phyloP scores from a whole-genome alignment of 2,329 filamentous ascomycete genomes.

The Paraphoma chrysanthemicola region DNA sequence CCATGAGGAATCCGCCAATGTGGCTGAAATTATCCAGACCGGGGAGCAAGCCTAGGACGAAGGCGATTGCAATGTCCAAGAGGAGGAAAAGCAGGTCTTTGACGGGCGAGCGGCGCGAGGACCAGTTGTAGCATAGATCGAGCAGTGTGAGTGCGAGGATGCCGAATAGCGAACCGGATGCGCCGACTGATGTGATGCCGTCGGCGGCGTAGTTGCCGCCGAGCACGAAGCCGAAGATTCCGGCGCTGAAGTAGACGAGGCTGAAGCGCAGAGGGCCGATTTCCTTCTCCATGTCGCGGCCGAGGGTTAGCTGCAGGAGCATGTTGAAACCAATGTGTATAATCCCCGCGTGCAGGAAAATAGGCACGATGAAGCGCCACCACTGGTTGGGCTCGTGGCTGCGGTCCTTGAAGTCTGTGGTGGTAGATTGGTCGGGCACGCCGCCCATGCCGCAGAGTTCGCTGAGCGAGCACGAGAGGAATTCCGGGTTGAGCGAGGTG shows the following conservation, averaged over 20 bases:
- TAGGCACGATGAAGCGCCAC: conserved; percentile 94
- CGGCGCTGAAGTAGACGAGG: conserved; percentile 86
- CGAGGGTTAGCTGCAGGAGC: conserved; percentile 87
- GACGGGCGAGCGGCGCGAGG: conserved; percentile 74
- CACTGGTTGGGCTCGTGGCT: conserved; percentile 84
- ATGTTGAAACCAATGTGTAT: conserved; percentile 97
- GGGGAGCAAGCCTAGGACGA: conserved; percentile 88
- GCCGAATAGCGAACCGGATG: conserved; percentile 89
- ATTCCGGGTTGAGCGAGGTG: conserved; percentile 66
- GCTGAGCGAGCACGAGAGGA: conserved; percentile 72
- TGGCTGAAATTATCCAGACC: conserved; percentile 97
- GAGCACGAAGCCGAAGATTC: conserved; percentile 95
- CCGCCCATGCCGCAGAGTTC: conserved; percentile 85
- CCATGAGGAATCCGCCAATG: conserved; percentile 95
- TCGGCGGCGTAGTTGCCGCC: conserved; percentile 91
- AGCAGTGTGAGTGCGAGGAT: conserved; percentile 87
- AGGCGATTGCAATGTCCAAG: conserved; percentile 85
- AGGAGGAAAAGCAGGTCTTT: conserved; percentile 88
- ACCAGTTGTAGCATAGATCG: conserved; percentile 93
- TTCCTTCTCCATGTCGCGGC: conserved; percentile 87
- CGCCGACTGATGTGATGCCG: conserved; percentile 80
- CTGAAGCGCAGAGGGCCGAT: conserved; percentile 90
- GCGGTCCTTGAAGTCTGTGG: conserved; percentile 59
- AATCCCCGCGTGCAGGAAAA: conserved; percentile 92
- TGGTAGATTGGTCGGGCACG: conserved; percentile 68